phyloP scores from a whole-genome alignment of 1,284 basidiomycete species.

The Marasmius tenuissimus region DNA sequence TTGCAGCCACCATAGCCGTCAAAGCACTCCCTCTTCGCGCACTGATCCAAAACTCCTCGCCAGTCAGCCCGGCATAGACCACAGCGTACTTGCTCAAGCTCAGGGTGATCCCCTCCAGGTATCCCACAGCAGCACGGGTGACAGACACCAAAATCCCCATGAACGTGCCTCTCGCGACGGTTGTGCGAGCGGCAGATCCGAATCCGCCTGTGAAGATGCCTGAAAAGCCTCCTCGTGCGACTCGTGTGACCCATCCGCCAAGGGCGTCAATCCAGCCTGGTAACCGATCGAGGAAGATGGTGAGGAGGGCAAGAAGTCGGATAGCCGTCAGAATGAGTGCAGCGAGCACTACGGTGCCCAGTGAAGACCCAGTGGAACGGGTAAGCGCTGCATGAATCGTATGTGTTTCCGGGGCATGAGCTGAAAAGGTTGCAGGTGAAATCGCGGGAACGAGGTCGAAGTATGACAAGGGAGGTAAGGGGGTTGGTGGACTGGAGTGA shows the following conservation, averaged over 20 bases:
- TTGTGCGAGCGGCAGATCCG: background rate
- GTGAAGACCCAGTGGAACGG: constrained; percentile 77
- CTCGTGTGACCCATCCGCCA: background rate
- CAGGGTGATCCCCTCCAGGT: constrained; percentile 63
- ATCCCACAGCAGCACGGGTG: constrained; percentile 48
- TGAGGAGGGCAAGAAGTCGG: constrained; percentile 51
- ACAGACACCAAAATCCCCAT: constrained; percentile 35
- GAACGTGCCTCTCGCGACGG: constrained; percentile 23
- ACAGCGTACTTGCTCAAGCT: constrained; percentile 84
- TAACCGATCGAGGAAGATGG: constrained; percentile 50
- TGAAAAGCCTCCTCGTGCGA: background rate
- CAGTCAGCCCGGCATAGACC: constrained; percentile 85
- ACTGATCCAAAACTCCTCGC: constrained; percentile 79
- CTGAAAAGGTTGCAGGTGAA: background rate
- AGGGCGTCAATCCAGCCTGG: constrained; percentile 47
- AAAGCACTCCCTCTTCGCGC: constrained; percentile 69
- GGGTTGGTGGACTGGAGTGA: constrained; percentile 22
- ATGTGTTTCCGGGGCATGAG: constrained; percentile 29
- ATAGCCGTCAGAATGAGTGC: constrained; percentile 75
- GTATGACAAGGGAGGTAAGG: background rate
- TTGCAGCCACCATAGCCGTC: constrained; percentile 41
- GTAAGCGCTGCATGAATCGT: constrained; percentile 77
- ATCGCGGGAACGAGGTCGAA: background rate
- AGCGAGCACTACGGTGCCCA: constrained; percentile 70
- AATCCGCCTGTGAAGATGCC: background rate